Conservation (phyloP, 352 stramenopile genomes). For the Phytopythium oedochilum region DNA sequence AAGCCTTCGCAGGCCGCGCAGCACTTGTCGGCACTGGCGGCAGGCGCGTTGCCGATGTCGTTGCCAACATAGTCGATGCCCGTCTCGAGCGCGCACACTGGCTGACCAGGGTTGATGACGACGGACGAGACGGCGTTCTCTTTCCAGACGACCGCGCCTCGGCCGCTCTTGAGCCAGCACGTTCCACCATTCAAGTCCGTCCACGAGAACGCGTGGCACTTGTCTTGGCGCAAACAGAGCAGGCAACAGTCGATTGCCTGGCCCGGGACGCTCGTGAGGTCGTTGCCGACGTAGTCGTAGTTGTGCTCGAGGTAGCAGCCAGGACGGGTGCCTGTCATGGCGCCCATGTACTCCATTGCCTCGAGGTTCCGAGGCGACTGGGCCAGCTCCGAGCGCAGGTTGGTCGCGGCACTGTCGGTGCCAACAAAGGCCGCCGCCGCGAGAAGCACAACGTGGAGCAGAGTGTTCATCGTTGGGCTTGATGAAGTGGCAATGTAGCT, state of each 20-base stretch:
- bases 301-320: conserved; percentile 17
- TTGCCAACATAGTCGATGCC: conserved; percentile 19
- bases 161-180: conserved; percentile 35
- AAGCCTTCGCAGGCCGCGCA: conserved; percentile 19
- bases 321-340: not conserved
- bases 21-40: conserved; percentile 10
- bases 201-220: conserved; percentile 28
- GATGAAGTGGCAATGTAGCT: not conserved
- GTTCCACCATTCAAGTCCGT: conserved; percentile 29
- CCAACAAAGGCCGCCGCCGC: not conserved
- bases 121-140: conserved; percentile 6
- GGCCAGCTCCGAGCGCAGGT: not conserved
- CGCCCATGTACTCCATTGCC: not conserved
- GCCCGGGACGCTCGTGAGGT: conserved; percentile 18
- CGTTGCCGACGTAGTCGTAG: conserved; percentile 17
- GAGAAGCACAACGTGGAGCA: not conserved
- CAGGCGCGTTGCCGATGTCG: conserved; percentile 7
- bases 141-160: conserved; percentile 7
- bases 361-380: not conserved
- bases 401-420: not conserved
- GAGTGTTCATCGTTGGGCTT: not conserved
- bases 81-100: conserved; percentile 13
- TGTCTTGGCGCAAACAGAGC: conserved; percentile 11
- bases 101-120: conserved; percentile 8
- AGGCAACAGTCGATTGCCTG: conserved; percentile 19